Conservation (phyloP, 2,329 filamentous ascomycete species). For the Ascochyta koolunga region DNA sequence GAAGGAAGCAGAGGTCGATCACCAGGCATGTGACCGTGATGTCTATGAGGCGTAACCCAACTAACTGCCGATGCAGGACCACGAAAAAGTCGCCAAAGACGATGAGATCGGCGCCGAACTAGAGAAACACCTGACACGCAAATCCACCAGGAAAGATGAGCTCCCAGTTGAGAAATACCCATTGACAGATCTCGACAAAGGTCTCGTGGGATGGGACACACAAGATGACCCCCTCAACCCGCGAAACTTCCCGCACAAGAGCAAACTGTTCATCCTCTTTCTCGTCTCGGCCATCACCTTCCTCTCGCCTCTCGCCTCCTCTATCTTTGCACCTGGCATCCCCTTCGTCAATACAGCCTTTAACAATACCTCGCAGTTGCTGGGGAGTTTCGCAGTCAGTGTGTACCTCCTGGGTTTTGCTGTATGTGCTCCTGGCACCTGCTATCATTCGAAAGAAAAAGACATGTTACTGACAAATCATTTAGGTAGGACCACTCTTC, state of each 20-base stretch:
- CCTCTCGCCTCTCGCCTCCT: conserved; percentile 43
- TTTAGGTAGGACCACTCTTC: conserved; percentile 38
- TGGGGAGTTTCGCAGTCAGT: conserved; percentile 42
- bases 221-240: conserved; percentile 44
- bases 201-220: conserved; percentile 44
- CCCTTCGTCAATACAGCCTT: conserved; percentile 41
- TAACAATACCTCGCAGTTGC: conserved; percentile 37
- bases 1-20: background rate
- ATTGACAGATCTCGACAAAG: conserved; percentile 40
- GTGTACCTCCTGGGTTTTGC: conserved; percentile 47
- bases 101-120: conserved; percentile 33
- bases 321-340: conserved; percentile 45
- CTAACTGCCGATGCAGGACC: conserved; percentile 10
- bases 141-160: conserved; percentile 36
- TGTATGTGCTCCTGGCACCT: conserved; percentile 14
- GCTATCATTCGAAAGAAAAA: background rate
- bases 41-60: background rate
- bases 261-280: conserved; percentile 38
- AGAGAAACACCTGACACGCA: conserved; percentile 40
- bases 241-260: conserved; percentile 37
- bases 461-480: conserved; percentile 4
- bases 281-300: conserved; percentile 43
- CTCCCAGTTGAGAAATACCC: conserved; percentile 39
- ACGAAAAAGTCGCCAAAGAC: conserved; percentile 11
- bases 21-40: background rate